phyloP scores from a whole-genome alignment of 495 filamentous ascomycete genomes.

The Mycothermus thermophilus region DNA sequence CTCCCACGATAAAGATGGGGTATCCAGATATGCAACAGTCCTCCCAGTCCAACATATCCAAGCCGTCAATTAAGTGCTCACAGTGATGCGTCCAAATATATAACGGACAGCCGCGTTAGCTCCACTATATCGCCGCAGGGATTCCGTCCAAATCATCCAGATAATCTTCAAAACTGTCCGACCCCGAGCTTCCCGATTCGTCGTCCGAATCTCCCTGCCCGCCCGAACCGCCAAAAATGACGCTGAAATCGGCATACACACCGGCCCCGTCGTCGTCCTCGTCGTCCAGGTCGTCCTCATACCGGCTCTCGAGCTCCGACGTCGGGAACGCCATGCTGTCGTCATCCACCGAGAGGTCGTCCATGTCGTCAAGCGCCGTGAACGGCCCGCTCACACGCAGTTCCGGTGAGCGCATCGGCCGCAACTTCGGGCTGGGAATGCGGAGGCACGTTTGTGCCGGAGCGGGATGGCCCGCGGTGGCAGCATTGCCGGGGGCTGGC shows the following conservation, averaged over 20 bases:
- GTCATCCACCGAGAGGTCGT: constrained; percentile 15
- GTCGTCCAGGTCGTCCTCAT: constrained; percentile 29
- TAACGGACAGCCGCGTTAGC: too few relatives aligned
- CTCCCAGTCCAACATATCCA: too few relatives aligned
- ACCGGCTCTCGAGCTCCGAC: constrained; percentile 29
- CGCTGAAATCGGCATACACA: constrained; percentile 36
- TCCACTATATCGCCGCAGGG: too few relatives aligned
- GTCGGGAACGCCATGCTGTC: constrained; percentile 29
- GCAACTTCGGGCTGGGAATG: constrained; percentile 12
- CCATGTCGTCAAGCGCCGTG: constrained; percentile 9
- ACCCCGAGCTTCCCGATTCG: constrained; percentile 7
- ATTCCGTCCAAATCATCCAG: constrained; percentile 24
- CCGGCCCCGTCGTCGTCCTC: constrained; percentile 10
- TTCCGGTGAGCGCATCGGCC: constrained; percentile 15
- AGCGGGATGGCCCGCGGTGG: not conserved
- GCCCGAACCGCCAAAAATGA: constrained; percentile 26
- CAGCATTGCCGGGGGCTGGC: not conserved
- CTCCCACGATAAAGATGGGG: too few relatives aligned
- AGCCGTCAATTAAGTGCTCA: too few relatives aligned
- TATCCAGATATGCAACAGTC: too few relatives aligned
- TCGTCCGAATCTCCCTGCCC: constrained; percentile 11
- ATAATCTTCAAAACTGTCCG: constrained; percentile 21
- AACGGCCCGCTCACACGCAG: constrained; percentile 9
- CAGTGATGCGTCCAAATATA: too few relatives aligned
- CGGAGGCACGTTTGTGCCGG: not conserved